Percentiles rank a stretch among this genome's conserved stretches.
phyloP scores from a whole-genome alignment of 2,329 filamentous ascomycete species.

The Trichophyton verrucosum region DNA sequence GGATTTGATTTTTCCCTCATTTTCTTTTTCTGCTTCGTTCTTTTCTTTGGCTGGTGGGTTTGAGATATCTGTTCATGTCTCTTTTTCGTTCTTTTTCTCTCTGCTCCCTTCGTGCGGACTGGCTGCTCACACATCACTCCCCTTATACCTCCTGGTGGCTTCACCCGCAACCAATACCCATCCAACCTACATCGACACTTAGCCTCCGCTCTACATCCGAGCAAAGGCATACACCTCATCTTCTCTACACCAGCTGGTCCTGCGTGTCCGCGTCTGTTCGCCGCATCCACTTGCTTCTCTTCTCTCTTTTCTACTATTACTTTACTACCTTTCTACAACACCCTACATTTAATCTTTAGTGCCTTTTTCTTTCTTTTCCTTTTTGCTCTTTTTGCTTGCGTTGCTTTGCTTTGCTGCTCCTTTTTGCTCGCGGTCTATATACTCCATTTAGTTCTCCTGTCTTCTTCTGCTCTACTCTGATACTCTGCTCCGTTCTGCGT shows the following conservation, averaged over 20 bases:
- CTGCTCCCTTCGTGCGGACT: not conserved
- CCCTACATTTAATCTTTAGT: slow-evolving; percentile 3
- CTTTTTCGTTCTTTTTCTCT: not conserved
- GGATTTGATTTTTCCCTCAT: slow-evolving; percentile 15
- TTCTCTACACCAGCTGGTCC: slow-evolving; percentile 35
- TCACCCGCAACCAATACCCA: not conserved
- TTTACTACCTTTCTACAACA: not conserved
- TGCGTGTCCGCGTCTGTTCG: slow-evolving; percentile 28
- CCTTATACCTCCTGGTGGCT: not conserved
- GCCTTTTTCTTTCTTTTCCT: slow-evolving; percentile 21
- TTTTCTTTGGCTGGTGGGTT: not conserved
- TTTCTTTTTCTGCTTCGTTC: slow-evolving; percentile 5
- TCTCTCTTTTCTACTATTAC: slow-evolving; percentile 10
- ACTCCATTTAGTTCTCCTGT: slow-evolving; percentile 18
- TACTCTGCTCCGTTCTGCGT: slow-evolving; percentile 21
- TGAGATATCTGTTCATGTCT: not conserved
- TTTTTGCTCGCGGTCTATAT: slow-evolving; percentile 1
- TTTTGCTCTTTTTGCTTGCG: slow-evolving; percentile 18
- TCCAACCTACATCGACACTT: not conserved
- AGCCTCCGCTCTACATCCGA: slow-evolving; percentile 16
- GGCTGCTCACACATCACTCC: not conserved
- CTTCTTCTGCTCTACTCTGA: slow-evolving; percentile 19
- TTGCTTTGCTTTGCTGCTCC: slow-evolving; percentile 2
- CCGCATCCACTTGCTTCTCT: slow-evolving; percentile 16
- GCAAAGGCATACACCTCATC: slow-evolving; percentile 16